These are phyloP conservation scores for Conringia planisiliqua DNA, from an alignment of 345 rosid species.

Conservation along the genomic window DNA sequence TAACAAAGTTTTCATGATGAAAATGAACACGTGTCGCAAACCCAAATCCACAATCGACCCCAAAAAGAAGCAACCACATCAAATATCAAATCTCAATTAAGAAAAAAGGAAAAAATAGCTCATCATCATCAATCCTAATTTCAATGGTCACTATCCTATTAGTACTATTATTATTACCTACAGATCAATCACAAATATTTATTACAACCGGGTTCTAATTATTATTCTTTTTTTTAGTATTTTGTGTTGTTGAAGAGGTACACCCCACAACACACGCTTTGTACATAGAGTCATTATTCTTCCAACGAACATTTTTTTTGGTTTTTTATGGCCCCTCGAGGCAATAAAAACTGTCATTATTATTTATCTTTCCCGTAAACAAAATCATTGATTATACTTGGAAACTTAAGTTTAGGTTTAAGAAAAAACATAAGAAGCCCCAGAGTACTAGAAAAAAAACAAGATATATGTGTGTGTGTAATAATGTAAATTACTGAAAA, in stretches of 20 bases:
- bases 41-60: conserved; percentile 6
- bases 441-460: conserved; percentile 13
- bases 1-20: conserved; percentile 42
- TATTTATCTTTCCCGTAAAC: conserved; percentile 32
- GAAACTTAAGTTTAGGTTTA: conserved; percentile 16
- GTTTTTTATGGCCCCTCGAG: conserved; percentile 9
- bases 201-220: conserved; percentile 5
- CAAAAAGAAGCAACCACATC: conserved; percentile 33
- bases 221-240: background rate
- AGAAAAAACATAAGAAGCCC: conserved; percentile 19
- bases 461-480: conserved; percentile 4
- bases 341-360: conserved; percentile 22
- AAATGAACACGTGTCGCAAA: conserved; percentile 54
- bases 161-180: conserved; percentile 28
- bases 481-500: conserved; percentile 2
- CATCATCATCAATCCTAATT: conserved; percentile 31
- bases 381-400: conserved; percentile 20
- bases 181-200: conserved; percentile 21
- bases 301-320: conserved; percentile 28
- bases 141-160: conserved; percentile 34
- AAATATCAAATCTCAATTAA: conserved; percentile 32
- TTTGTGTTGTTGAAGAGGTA: conserved; percentile 27
- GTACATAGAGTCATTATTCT: conserved; percentile 33
- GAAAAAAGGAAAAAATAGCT: conserved; percentile 8
- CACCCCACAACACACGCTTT: conserved; percentile 37